Evolutionary conservation across 2,329 filamentous ascomycete genomes (phyloP).

Genomic region (Ceratocystis papillata): DNA sequence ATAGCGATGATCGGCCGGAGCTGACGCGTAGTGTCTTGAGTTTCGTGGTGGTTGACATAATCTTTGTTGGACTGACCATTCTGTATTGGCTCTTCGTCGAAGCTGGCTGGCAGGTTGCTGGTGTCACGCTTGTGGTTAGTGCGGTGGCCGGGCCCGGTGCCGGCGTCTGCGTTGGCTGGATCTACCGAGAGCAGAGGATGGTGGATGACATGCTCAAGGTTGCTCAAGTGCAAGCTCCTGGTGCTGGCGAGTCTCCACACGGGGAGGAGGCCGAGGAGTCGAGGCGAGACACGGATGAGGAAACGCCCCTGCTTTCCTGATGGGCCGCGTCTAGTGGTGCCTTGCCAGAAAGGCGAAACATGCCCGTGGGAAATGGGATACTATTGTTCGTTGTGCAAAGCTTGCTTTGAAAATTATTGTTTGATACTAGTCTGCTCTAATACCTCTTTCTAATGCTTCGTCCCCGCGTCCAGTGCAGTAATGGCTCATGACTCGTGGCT

Average conservation of each 20-base stretch:
- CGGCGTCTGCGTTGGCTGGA: slow-evolving; percentile 34
- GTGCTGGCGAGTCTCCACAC: not conserved
- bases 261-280: not conserved
- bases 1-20: slow-evolving; percentile 38
- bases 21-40: slow-evolving; percentile 40
- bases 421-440: not conserved
- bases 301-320: slow-evolving; percentile 31
- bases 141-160: slow-evolving; percentile 34
- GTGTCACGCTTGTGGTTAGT: slow-evolving; percentile 30
- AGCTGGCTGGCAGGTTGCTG: slow-evolving; percentile 36
- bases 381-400: not conserved
- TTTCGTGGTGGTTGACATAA: slow-evolving; percentile 39
- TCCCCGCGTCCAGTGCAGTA: no score
- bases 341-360: not conserved
- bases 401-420: not conserved
- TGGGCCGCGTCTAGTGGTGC: not conserved
- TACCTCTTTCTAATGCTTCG: not conserved
- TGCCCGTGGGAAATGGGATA: not conserved
- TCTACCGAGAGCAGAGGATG: slow-evolving; percentile 31
- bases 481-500: no score
- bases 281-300: slow-evolving; percentile 28
- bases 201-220: slow-evolving; percentile 11
- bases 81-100: slow-evolving; percentile 46
- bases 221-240: not conserved
- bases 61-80: slow-evolving; percentile 39